Percentiles rank a stretch among this genome's conserved stretches.
Evolutionary conservation across 306 rosid species (phyloP).

Genomic region (Betula pendula): DNA sequence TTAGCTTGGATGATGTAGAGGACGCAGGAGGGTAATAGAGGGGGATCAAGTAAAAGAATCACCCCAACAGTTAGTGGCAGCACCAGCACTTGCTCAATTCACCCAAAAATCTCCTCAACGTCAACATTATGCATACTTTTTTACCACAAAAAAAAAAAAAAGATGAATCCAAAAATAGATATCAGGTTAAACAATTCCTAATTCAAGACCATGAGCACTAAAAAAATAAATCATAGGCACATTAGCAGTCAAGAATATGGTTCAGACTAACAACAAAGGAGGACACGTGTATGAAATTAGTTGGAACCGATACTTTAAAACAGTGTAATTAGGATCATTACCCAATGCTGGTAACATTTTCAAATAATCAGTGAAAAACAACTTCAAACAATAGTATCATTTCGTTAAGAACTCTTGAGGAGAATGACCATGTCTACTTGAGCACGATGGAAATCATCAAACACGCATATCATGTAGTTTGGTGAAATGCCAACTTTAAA

Average conservation of each 20-base stretch:
- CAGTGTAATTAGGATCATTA: not conserved
- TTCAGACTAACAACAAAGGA: not conserved
- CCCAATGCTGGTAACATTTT: not conserved
- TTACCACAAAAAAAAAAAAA: not conserved
- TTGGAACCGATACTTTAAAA: not conserved
- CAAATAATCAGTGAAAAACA: not conserved
- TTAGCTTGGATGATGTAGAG: not conserved
- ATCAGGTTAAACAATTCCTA: not conserved
- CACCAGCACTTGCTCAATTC: not conserved
- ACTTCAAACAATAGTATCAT: not conserved
- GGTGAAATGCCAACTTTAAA: not conserved
- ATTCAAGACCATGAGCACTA: not conserved
- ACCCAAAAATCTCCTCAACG: not conserved
- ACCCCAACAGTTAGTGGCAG: not conserved
- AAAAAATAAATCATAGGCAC: conserved; percentile 3
- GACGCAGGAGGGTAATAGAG: not conserved
- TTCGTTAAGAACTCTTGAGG: not conserved
- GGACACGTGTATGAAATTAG: not conserved
- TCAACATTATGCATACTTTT: not conserved
- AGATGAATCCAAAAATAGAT: not conserved
- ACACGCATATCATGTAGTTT: not conserved
- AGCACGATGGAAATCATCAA: not conserved
- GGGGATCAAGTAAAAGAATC: not conserved
- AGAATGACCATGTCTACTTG: not conserved
- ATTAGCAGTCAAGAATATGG: not conserved